A percentile compares a stretch with the other conserved stretches of the same genome.
Conservation (phyloP, 106 monocot species). For the Chionographis japonica region DNA sequence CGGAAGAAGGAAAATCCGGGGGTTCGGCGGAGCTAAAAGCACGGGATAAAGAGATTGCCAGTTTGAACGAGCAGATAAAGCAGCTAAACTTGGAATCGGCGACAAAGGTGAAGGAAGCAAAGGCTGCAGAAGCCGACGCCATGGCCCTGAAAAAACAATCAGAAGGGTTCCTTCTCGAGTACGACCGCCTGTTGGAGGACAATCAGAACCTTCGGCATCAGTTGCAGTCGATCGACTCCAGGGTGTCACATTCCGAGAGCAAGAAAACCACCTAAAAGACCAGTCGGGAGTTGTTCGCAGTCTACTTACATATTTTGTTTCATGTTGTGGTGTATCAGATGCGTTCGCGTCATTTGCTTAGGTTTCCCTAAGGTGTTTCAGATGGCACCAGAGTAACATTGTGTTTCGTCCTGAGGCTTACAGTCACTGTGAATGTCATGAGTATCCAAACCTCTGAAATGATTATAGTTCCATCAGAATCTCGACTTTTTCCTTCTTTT, state of each 20-base stretch:
- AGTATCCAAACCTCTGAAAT: too few relatives aligned
- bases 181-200: slow-evolving; percentile 69
- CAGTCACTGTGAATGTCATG: too few relatives aligned
- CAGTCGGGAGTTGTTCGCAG: too few relatives aligned
- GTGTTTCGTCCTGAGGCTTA: too few relatives aligned
- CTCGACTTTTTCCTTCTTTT: too few relatives aligned
- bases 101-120: slow-evolving; percentile 33
- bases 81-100: slow-evolving; percentile 31
- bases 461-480: too few relatives aligned
- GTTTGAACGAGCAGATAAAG: slow-evolving; percentile 37
- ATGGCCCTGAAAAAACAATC: slow-evolving; percentile 64
- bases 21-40: slow-evolving; percentile 34
- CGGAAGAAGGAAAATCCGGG: slow-evolving; percentile 64
- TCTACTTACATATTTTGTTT: too few relatives aligned
- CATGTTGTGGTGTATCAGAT: too few relatives aligned
- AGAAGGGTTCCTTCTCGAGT: slow-evolving; percentile 65
- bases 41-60: slow-evolving; percentile 36
- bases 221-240: slow-evolving; percentile 59
- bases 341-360: too few relatives aligned
- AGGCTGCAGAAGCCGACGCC: slow-evolving; percentile 47
- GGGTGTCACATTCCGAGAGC: slow-evolving; percentile 49
- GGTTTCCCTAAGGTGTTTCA: too few relatives aligned
- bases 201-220: slow-evolving; percentile 65
- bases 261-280: slow-evolving; percentile 46
- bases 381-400: too few relatives aligned